These are phyloP conservation scores for Parasarocladium wereldwijsianum DNA, from an alignment of 2,329 filamentous ascomycete species.

Conservation along the genomic window DNA sequence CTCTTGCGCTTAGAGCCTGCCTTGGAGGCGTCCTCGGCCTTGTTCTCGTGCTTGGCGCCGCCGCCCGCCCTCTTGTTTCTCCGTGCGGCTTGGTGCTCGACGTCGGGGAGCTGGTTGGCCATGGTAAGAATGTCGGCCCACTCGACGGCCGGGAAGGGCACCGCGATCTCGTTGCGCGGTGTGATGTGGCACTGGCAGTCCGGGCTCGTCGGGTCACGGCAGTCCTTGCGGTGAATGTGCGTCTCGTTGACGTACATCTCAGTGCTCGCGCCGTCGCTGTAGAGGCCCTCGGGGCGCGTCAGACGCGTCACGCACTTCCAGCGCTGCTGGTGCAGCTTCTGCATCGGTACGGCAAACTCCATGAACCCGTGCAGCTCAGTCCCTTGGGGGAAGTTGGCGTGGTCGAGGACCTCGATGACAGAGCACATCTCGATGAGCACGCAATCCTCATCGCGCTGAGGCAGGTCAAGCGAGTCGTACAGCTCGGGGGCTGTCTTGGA, in stretches of 20 bases:
- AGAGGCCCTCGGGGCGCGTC: slow-evolving; percentile 39
- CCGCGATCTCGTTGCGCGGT: slow-evolving; percentile 33
- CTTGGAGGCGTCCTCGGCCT: slow-evolving; percentile 19
- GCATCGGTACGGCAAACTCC: slow-evolving; percentile 41
- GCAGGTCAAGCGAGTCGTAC: slow-evolving; percentile 33
- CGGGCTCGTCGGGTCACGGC: slow-evolving; percentile 27
- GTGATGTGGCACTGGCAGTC: slow-evolving; percentile 36
- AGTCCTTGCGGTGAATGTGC: slow-evolving; percentile 37
- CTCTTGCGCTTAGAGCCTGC: slow-evolving; percentile 24
- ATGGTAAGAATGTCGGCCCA: slow-evolving; percentile 45
- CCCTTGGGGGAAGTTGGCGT: slow-evolving; percentile 40
- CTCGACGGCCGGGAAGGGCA: slow-evolving; percentile 42
- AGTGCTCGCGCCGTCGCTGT: slow-evolving; percentile 25
- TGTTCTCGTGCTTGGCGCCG: slow-evolving; percentile 14
- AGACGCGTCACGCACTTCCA: slow-evolving; percentile 49
- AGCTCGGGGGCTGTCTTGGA: slow-evolving; percentile 42
- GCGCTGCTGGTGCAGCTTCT: slow-evolving; percentile 35
- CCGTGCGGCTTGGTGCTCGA: slow-evolving; percentile 24
- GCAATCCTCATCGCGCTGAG: slow-evolving; percentile 32
- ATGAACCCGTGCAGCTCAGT: slow-evolving; percentile 45
- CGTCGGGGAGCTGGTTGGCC: slow-evolving; percentile 36
- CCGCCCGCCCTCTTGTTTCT: slow-evolving; percentile 23
- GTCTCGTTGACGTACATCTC: slow-evolving; percentile 34
- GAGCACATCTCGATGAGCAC: slow-evolving; percentile 49
- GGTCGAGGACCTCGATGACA: slow-evolving; percentile 42